phyloP scores from a whole-genome alignment of 2,329 filamentous ascomycete species.

The Phaeosphaeriaceae sp. region DNA sequence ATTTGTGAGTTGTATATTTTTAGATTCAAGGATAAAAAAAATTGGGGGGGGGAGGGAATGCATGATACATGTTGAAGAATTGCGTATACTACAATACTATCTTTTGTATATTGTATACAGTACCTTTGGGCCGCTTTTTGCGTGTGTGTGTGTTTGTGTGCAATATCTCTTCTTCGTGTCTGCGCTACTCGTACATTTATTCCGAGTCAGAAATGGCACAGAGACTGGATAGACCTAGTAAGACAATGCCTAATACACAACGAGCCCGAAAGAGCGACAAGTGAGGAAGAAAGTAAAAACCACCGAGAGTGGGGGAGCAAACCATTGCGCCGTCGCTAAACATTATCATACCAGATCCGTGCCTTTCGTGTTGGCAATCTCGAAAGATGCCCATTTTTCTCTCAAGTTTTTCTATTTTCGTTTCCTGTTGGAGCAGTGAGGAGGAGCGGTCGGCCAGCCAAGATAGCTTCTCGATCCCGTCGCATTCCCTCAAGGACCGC shows the following conservation, averaged over 20 bases:
- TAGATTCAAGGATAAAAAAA: too few species aligned
- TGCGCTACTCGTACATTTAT: too few species aligned
- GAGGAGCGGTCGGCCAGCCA: slow-evolving; percentile 31
- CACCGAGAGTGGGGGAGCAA: slow-evolving; percentile 17
- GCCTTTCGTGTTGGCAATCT: slow-evolving; percentile 7
- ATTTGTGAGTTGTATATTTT: slow-evolving; percentile 54
- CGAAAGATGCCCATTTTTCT: neutral
- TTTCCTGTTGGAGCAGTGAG: slow-evolving; percentile 15
- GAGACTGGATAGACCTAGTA: slow-evolving; percentile 14
- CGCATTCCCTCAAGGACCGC: slow-evolving; percentile 75
- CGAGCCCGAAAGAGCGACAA: slow-evolving; percentile 13
- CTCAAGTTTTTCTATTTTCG: slow-evolving; percentile 22
- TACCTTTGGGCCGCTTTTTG: too few species aligned
- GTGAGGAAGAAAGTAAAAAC: slow-evolving; percentile 4
- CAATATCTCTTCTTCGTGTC: too few species aligned
- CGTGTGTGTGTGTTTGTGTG: too few species aligned
- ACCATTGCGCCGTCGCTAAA: slow-evolving; percentile 43
- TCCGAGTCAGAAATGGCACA: too few species aligned
- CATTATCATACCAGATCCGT: slow-evolving; percentile 20
- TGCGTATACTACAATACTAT: too few species aligned
- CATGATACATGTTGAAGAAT: too few species aligned
- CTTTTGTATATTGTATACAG: too few species aligned
- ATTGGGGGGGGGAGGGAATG: too few species aligned
- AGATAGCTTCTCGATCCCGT: slow-evolving; percentile 59
- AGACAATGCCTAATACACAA: slow-evolving; percentile 22